These are phyloP conservation scores for Aureobasidium namibiae DNA, from an alignment of 2,329 filamentous ascomycete genomes.

Conservation along the genomic window DNA sequence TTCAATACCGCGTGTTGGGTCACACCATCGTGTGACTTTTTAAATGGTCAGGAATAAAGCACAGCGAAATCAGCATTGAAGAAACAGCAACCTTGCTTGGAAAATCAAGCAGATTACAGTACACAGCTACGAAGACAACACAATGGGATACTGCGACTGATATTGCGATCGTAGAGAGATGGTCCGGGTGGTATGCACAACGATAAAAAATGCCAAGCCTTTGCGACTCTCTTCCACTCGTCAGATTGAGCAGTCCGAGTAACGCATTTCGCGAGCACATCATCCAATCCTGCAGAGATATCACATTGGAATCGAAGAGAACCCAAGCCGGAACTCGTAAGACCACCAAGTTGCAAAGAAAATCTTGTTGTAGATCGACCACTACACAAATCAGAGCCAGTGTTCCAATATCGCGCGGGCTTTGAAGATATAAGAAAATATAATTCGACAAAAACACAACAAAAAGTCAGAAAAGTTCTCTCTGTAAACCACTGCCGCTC, in stretches of 20 bases:
- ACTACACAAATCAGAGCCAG: too few relatives aligned
- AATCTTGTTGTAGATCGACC: too few relatives aligned
- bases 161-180: neutral
- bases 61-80: neutral
- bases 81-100: neutral
- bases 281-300: too few relatives aligned
- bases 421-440: neutral
- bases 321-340: too few relatives aligned
- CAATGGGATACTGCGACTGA: too few relatives aligned
- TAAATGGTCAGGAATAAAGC: rapidly evolving
- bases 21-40: neutral
- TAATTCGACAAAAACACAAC: neutral
- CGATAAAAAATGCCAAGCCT: neutral
- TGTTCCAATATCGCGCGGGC: too few relatives aligned
- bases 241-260: too few relatives aligned
- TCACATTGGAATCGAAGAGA: too few relatives aligned
- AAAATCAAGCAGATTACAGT: neutral
- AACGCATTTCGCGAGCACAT: too few relatives aligned
- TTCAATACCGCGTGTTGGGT: too few relatives aligned
- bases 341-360: neutral
- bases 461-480: neutral
- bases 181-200: neutral
- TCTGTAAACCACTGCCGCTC: neutral
- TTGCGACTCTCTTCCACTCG: neutral
- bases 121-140: too few relatives aligned